A percentile compares a stretch with the other conserved stretches of the same genome.
phyloP scores from a whole-genome alignment of 805 yeast genomes.

The Myxozyma kluyveri region DNA sequence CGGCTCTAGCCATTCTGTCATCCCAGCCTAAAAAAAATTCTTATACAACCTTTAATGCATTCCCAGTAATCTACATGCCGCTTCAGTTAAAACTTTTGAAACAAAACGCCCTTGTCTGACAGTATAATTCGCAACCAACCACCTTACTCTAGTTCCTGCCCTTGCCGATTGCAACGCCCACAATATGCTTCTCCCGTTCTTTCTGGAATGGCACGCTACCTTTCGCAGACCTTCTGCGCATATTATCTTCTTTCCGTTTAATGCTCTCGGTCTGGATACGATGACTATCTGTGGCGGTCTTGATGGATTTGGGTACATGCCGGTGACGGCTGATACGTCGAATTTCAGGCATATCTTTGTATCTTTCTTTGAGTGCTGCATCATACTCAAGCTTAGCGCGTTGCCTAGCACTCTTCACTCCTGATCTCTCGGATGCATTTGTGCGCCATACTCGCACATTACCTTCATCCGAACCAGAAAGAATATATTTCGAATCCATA shows the following conservation, averaged over 20 bases:
- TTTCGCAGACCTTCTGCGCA: constrained; percentile 68
- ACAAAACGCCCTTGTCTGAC: no score
- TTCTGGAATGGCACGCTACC: constrained; percentile 43
- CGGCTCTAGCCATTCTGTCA: no score
- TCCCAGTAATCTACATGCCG: no score
- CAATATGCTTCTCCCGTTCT: constrained; percentile 86
- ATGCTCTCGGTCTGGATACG: constrained; percentile 65
- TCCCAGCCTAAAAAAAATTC: no score
- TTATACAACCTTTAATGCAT: no score
- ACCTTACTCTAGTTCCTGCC: no score
- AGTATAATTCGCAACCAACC: no score
- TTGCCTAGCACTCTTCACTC: constrained; percentile 74
- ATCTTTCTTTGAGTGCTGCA: constrained; percentile 85
- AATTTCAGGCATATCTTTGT: constrained; percentile 94
- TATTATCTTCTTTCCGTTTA: constrained; percentile 79
- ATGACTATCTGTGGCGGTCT: constrained; percentile 87
- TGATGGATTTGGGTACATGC: constrained; percentile 82
- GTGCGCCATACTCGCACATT: constrained; percentile 93
- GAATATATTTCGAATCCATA: constrained; percentile 82
- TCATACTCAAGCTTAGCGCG: constrained; percentile 85
- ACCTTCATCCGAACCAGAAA: constrained; percentile 94
- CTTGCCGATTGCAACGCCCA: constrained; percentile 61
- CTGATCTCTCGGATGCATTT: constrained; percentile 77
- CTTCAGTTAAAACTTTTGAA: no score
- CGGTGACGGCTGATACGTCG: constrained; percentile 86